A percentile compares a stretch with the other conserved stretches of the same genome.
Evolutionary conservation across 1,139 yeast species (phyloP).

Genomic region (Suhomyces guaymorum): DNA sequence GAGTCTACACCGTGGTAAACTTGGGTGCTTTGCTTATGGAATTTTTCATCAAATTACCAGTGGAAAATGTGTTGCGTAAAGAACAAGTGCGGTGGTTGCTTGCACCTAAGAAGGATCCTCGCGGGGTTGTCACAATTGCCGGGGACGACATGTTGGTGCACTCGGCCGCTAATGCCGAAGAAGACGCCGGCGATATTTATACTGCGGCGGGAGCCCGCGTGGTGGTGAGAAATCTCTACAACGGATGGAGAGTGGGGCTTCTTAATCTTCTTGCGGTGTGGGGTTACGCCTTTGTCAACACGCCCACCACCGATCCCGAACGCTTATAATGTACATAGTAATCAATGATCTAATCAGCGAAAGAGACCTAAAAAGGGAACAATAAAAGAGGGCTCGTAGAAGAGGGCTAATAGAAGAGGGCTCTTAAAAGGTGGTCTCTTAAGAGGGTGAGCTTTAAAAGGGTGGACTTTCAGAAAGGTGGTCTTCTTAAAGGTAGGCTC

Average conservation of each 20-base stretch:
- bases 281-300: slow-evolving; percentile 69
- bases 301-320: slow-evolving; percentile 52
- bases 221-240: slow-evolving; percentile 51
- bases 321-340: slow-evolving; percentile 22
- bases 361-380: too few relatives aligned
- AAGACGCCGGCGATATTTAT: slow-evolving; percentile 2
- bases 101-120: slow-evolving; percentile 33
- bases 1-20: slow-evolving; percentile 53
- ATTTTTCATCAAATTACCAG: slow-evolving; percentile 75
- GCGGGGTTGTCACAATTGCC: slow-evolving; percentile 41
- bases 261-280: slow-evolving; percentile 79
- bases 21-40: slow-evolving; percentile 63
- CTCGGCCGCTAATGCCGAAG: too few relatives aligned
- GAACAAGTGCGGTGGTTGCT: slow-evolving; percentile 73
- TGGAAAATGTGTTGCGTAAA: slow-evolving; percentile 82
- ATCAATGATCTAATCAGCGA: too few relatives aligned
- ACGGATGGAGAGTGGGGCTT: slow-evolving; percentile 91
- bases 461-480: too few relatives aligned
- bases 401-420: too few relatives aligned
- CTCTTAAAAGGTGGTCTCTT: too few relatives aligned
- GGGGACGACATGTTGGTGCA: slow-evolving; percentile 55
- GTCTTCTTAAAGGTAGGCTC: too few relatives aligned
- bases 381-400: too few relatives aligned
- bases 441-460: too few relatives aligned
- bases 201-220: slow-evolving; percentile 19